Percentiles rank a stretch among this genome's conserved stretches.
These are phyloP conservation scores for Musa balbisiana DNA, from an alignment of 202 grass and related monocot genomes.

Conservation along the genomic window DNA sequence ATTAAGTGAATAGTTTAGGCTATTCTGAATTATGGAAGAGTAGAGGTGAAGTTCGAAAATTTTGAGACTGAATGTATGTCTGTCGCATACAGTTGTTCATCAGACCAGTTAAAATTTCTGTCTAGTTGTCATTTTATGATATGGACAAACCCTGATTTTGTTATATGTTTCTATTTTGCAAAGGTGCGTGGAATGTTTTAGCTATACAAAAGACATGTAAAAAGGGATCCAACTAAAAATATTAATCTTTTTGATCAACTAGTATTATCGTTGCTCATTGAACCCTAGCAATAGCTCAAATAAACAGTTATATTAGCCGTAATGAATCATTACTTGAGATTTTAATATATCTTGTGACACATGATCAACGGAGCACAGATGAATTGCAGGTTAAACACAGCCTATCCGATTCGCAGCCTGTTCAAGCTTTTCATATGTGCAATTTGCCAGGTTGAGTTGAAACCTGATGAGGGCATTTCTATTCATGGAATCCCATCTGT, in stretches of 20 bases:
- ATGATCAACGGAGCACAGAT: not conserved
- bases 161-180: too few relatives aligned
- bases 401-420: conserved; percentile 53
- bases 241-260: not conserved
- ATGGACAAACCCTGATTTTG: too few relatives aligned
- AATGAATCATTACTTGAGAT: not conserved
- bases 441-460: conserved; percentile 62
- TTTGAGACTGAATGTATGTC: not conserved
- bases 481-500: conserved; percentile 46
- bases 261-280: not conserved
- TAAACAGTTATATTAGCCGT: not conserved
- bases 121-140: too few relatives aligned
- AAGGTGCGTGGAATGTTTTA: too few relatives aligned
- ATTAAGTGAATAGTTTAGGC: too few relatives aligned
- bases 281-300: not conserved
- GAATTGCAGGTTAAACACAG: conserved; percentile 62
- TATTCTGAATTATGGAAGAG: not conserved
- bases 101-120: too few relatives aligned
- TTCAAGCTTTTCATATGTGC: conserved; percentile 75
- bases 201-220: not conserved
- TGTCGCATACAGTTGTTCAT: too few relatives aligned
- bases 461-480: conserved; percentile 55
- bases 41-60: not conserved
- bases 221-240: not conserved
- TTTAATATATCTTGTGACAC: not conserved